phyloP scores from a whole-genome alignment of 1,139 yeast species.

The Yamadazyma mexicana region DNA sequence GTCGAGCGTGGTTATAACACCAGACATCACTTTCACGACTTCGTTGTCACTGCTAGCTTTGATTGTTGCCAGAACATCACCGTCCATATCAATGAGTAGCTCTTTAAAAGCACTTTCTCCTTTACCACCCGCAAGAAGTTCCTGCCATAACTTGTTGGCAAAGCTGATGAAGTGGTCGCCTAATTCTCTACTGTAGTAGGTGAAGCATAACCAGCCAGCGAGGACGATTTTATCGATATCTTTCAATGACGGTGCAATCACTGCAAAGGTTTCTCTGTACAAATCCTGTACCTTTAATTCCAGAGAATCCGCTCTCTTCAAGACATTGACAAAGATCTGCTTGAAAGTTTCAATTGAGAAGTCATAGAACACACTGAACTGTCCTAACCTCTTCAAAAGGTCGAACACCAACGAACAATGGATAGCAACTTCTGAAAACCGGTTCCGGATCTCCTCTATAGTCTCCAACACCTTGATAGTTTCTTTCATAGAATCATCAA shows the following conservation, averaged over 20 bases:
- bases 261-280: conserved; percentile 47
- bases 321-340: conserved; percentile 37
- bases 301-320: conserved; percentile 24
- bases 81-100: conserved; percentile 5
- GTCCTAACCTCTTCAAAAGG: conserved; percentile 41
- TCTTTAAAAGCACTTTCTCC: conserved; percentile 6
- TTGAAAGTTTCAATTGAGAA: conserved; percentile 55
- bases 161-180: conserved; percentile 23
- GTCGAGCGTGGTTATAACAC: conserved; percentile 10
- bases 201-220: conserved; percentile 37
- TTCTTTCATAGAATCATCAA: conserved; percentile 55
- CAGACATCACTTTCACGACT: conserved; percentile 15
- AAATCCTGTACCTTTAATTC: conserved; percentile 21
- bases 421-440: conserved; percentile 54
- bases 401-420: conserved; percentile 54
- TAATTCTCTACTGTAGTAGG: conserved; percentile 26
- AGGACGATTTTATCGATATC: conserved; percentile 49
- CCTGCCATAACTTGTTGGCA: conserved; percentile 9
- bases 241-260: conserved; percentile 51
- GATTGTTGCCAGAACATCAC: background rate
- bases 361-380: conserved; percentile 54
- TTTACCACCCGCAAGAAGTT: background rate
- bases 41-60: conserved; percentile 20
- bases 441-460: conserved; percentile 48
- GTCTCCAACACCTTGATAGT: conserved; percentile 54